phyloP scores from a whole-genome alignment of 139 green algal genomes.

The Tetradesmus obliquus region DNA sequence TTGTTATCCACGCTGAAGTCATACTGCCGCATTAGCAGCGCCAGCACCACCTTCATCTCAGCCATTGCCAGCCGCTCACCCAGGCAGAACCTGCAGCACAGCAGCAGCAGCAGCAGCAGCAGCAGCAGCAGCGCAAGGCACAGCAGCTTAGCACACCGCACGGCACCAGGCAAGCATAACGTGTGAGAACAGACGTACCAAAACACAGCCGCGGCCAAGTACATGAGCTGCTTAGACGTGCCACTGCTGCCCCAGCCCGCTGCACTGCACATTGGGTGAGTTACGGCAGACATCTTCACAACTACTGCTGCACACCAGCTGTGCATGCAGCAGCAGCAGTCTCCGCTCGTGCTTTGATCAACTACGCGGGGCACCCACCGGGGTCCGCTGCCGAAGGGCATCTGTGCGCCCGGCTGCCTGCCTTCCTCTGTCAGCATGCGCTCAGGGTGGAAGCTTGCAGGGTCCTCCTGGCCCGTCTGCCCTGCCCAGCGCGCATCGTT shows the following conservation, averaged over 20 bases:
- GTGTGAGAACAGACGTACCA: no score
- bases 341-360: not conserved
- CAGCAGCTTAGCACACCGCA: no score
- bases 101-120: not conserved
- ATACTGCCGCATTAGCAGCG: slow-evolving; percentile 4
- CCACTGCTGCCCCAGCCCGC: no score
- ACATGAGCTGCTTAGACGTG: no score
- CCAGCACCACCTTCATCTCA: slow-evolving; percentile 46
- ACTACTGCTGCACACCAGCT: not conserved
- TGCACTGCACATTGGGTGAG: no score
- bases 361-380: not conserved
- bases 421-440: slow-evolving; percentile 38
- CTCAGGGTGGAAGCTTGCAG: slow-evolving; percentile 21
- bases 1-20: slow-evolving; percentile 29
- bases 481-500: slow-evolving; percentile 10
- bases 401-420: slow-evolving; percentile 24
- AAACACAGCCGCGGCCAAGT: no score
- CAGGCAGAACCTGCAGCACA: slow-evolving; percentile 25
- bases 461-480: not conserved
- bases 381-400: slow-evolving; percentile 39
- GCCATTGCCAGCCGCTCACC: slow-evolving; percentile 29
- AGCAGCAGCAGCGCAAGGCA: not conserved
- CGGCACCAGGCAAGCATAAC: no score
- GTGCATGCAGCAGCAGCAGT: not conserved
- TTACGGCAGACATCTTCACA: no score